Evolutionary conservation across 139 green algal genomes (phyloP), one percentile per base, ranked within the genome.

Genomic region (Chlamydomonas sphaeroides): DNA sequence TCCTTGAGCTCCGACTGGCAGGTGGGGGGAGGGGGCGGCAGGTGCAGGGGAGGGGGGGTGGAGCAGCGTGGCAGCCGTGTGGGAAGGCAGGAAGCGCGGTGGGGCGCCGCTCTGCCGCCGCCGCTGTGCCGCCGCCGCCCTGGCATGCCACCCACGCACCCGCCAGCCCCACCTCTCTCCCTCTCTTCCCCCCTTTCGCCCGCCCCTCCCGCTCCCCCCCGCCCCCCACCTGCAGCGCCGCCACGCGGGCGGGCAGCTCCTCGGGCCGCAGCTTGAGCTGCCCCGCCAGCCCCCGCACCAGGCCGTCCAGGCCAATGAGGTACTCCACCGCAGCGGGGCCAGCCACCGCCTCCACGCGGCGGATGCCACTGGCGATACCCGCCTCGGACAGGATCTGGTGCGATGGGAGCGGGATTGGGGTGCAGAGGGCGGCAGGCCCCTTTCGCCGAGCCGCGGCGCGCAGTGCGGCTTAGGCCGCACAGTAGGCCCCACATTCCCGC

Each of bases 301-400:
- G 69, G 28, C 23, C 63, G 73, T 98, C 95, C 59, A 70, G 45
- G 45, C 11, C 62, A 51, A 88, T 84, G 25, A 98, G 78, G 74
- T 97, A 93, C 65, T 97, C 92, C 48, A 98, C 90, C 14, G 91
- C 88, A 15, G 91, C 92, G 17, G 92, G 78, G 0, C 95, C 96
- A 0, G 92, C 92, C 28, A 98, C 96, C 15, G 96, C 96, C 88
- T 99, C 95, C 49, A 98, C 95, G 38, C 95, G 91, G 28, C 95
- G 88, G 56, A 98, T 90, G 41, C 96, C 96, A 2, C 89, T 94
- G 0, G 95, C 95, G 38, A 98, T 96, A 80, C 96, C 96, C 3
- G 66, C 57, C 88, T 98, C 96, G 49, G 90, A 95, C 48, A 98
- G 36, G 10, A 90, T 71, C 66, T 78, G 61, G n/a, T n/a, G n/a